A percentile compares a stretch with the other conserved stretches of the same genome.
Conservation (phyloP, 306 rosid genomes). For the Prunus padus region DNA sequence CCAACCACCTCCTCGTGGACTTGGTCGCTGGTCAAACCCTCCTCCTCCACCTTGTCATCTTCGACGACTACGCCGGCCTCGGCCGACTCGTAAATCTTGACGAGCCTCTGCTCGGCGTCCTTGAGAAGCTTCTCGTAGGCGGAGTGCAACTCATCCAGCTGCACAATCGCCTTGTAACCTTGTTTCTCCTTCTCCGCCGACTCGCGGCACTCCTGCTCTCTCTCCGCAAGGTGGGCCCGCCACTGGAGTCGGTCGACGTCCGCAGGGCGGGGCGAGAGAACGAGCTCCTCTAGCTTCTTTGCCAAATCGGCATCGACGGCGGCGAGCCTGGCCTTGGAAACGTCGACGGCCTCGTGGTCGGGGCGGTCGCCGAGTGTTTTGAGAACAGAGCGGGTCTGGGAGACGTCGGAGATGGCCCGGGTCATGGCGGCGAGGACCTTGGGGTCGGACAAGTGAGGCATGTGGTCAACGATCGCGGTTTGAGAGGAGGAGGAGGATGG, state of each 20-base stretch:
- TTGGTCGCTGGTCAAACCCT: conserved; percentile 26
- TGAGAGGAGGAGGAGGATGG: conserved; percentile 33
- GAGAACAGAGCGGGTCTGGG: conserved; percentile 78
- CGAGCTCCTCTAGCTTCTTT: conserved; percentile 66
- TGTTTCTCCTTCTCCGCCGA: conserved; percentile 58
- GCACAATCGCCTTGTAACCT: conserved; percentile 45
- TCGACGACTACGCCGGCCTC: conserved; percentile 16
- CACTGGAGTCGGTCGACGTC: conserved; percentile 56
- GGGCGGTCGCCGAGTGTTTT: conserved; percentile 68
- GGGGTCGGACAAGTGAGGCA: conserved; percentile 73
- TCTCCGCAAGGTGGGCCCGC: conserved; percentile 49
- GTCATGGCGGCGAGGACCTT: conserved; percentile 67
- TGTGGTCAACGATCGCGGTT: conserved; percentile 33
- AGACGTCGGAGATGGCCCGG: conserved; percentile 68
- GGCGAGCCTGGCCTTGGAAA: conserved; percentile 47
- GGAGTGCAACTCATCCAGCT: conserved; percentile 77
- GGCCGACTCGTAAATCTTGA: conserved; percentile 63
- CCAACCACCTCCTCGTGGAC: conserved; percentile 60
- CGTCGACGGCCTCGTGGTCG: conserved; percentile 76
- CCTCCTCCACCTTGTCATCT: conserved; percentile 6
- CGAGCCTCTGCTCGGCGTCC: conserved; percentile 74
- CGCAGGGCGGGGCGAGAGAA: conserved; percentile 54
- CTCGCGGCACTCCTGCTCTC: conserved; percentile 47
- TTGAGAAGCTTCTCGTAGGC: conserved; percentile 69
- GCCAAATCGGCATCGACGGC: conserved; percentile 56